Percentiles rank a stretch among this genome's conserved stretches.
Evolutionary conservation across 169 alveolate species (phyloP).

Genomic region (Eimeria falciformis): DNA sequence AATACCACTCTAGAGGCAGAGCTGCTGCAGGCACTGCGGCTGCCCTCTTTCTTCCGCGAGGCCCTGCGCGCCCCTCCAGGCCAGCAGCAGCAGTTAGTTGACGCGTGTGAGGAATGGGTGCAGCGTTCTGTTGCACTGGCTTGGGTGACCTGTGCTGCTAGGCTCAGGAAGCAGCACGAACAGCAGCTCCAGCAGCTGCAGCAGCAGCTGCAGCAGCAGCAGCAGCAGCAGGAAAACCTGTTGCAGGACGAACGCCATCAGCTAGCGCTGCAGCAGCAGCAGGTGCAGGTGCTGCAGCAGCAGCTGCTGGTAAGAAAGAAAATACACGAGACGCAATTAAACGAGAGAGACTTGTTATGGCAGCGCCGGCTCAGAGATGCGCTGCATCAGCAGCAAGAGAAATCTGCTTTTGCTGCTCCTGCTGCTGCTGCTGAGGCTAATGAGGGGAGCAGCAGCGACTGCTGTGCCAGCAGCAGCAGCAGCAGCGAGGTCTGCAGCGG

Average conservation of each 20-base stretch:
- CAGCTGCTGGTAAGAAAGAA: not conserved
- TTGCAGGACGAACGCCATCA: slow-evolving; percentile 34
- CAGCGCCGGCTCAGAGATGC: not conserved
- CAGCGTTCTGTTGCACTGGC: not conserved
- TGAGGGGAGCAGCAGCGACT: not conserved
- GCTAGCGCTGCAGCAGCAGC: slow-evolving; percentile 17
- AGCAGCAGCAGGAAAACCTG: not conserved
- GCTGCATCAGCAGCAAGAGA: not conserved
- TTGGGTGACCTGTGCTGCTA: not conserved
- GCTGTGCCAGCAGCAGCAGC: slow-evolving; percentile 1
- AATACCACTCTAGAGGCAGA: not conserved
- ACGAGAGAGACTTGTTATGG: not conserved
- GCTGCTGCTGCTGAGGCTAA: slow-evolving; percentile 4
- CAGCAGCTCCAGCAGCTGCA: slow-evolving; percentile 14
- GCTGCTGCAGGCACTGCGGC: not conserved
- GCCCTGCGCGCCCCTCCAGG: not conserved
- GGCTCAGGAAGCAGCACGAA: slow-evolving; percentile 19
- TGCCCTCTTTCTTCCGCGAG: not conserved
- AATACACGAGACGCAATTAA: not conserved
- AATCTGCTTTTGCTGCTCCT: not conserved
- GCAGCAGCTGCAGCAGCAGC: slow-evolving; percentile 26
- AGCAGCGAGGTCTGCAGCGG: not conserved
- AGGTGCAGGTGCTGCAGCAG: slow-evolving; percentile 24
- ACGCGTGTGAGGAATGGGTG: not conserved
- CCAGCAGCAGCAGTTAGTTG: slow-evolving; percentile 11